Conservation (phyloP, 1,284 basidiomycete genomes). For the Sphagnurus paluster region DNA sequence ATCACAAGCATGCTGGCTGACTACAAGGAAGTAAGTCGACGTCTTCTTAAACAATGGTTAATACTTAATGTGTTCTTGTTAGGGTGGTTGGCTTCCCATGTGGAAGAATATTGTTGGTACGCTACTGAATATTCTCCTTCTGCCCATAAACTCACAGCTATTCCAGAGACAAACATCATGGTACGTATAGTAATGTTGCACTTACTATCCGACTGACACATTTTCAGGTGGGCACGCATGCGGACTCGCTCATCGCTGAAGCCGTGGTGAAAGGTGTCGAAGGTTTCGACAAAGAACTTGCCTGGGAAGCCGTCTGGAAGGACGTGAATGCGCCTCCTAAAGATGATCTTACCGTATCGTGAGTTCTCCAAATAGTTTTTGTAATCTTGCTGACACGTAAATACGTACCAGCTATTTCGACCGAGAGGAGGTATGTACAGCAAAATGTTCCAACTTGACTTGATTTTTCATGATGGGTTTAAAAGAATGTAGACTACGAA, state of each 20-base stretch:
- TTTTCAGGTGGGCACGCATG: constrained; percentile 72
- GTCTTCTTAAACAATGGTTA: no score
- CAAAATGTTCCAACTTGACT: neutral
- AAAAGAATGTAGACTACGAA: constrained; percentile 75
- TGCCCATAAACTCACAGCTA: neutral
- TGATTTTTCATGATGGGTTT: neutral
- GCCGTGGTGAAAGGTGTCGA: constrained; percentile 67
- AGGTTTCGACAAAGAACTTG: constrained; percentile 64
- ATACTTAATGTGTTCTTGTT: no score
- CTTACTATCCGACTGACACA: neutral
- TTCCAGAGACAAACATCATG: constrained; percentile 74
- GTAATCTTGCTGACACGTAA: neutral
- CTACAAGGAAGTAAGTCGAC: constrained; percentile 60
- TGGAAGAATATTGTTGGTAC: constrained; percentile 85
- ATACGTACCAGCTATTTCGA: constrained; percentile 59
- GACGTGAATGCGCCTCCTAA: constrained; percentile 70
- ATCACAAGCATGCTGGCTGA: constrained; percentile 81
- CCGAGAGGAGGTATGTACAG: constrained; percentile 60
- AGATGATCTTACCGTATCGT: constrained; percentile 60
- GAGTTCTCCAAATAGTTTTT: constrained; percentile 16
- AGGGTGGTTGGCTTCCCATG: constrained; percentile 88
- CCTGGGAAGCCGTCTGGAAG: constrained; percentile 77
- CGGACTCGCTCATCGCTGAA: constrained; percentile 80
- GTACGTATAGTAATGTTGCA: constrained; percentile 22
- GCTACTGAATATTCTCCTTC: constrained; percentile 12